A percentile compares a stretch with the other conserved stretches of the same genome.
Evolutionary conservation across 148 eudicot species (phyloP).

Genomic region (Vaccinium myrtillus): DNA sequence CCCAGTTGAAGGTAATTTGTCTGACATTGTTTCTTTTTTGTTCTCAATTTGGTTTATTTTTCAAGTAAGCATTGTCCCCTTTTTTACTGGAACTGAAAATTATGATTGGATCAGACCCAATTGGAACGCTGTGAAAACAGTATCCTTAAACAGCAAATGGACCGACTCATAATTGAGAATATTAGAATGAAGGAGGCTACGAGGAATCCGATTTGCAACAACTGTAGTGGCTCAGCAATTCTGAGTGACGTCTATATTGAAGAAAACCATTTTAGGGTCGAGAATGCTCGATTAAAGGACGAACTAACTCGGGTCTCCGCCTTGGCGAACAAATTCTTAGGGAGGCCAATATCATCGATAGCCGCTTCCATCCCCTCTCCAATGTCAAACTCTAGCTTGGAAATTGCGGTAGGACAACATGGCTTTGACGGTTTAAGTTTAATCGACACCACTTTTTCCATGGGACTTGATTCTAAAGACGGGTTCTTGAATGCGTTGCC

Average conservation of each 20-base stretch:
- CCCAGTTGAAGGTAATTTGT: conserved; percentile 74
- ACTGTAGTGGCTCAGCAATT: conserved; percentile 50
- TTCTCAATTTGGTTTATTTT: conserved; percentile 1
- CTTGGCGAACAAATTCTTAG: conserved; percentile 45
- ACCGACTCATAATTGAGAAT: conserved; percentile 56
- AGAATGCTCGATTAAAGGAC: conserved; percentile 62
- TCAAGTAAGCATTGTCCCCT: not conserved
- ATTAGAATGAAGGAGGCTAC: conserved; percentile 51
- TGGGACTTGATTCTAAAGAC: conserved; percentile 39
- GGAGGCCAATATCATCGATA: conserved; percentile 43
- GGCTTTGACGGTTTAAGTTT: conserved; percentile 36
- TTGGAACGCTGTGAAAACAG: conserved; percentile 55
- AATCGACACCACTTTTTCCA: conserved; percentile 30
- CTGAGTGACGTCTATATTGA: conserved; percentile 43
- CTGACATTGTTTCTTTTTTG: not conserved
- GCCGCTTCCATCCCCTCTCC: conserved; percentile 21
- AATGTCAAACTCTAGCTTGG: conserved; percentile 34
- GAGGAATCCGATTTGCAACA: conserved; percentile 51
- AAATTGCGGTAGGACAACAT: conserved; percentile 47
- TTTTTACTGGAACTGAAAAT: conserved; percentile 15
- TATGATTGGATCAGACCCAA: conserved; percentile 43
- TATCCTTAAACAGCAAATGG: conserved; percentile 52
- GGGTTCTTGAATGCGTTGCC: conserved; percentile 25
- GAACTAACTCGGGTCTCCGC: conserved; percentile 46
- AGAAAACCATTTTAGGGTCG: conserved; percentile 43